A percentile compares a stretch with the other conserved stretches of the same genome.
These are phyloP conservation scores for Cytauxzoon felis DNA, from an alignment of 169 alveolate species.

Conservation along the genomic window DNA sequence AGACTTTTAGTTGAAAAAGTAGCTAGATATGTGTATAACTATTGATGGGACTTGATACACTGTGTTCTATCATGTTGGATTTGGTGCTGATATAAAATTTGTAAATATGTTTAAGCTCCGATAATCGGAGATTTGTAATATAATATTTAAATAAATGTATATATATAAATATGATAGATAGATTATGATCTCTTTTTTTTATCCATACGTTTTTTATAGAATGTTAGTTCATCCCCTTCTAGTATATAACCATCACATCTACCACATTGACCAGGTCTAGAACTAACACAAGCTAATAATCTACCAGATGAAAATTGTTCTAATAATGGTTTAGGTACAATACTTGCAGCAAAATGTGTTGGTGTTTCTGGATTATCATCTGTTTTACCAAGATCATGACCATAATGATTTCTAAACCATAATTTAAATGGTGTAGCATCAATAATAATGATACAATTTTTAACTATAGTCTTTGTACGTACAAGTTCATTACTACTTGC, in stretches of 20 bases:
- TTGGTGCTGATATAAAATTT: no score
- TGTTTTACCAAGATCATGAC: slow-evolving; percentile 72
- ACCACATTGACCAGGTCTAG: slow-evolving; percentile 67
- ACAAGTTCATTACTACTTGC: slow-evolving; percentile 99
- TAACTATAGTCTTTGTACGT: slow-evolving; percentile 97
- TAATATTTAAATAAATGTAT: neutral
- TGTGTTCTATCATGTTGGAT: no score
- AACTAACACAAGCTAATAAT: slow-evolving; percentile 95
- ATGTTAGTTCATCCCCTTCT: slow-evolving; percentile 92
- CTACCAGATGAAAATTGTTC: slow-evolving; percentile 96
- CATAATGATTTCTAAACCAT: slow-evolving; percentile 88
- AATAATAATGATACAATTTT: slow-evolving; percentile 94
- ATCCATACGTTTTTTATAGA: slow-evolving; percentile 95
- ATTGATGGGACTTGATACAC: no score
- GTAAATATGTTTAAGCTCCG: no score
- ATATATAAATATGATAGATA: slow-evolving; percentile 26
- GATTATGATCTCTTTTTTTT: slow-evolving; percentile 86
- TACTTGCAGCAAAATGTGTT: slow-evolving; percentile 61
- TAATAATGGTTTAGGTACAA: slow-evolving; percentile 72
- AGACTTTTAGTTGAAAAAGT: no score
- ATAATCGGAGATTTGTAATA: neutral
- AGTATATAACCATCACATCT: slow-evolving; percentile 63
- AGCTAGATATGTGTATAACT: no score
- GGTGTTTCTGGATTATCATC: slow-evolving; percentile 36
- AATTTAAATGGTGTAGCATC: slow-evolving; percentile 98